Conservation (phyloP, 1,284 basidiomycete genomes). For the Marasmius oreades region DNA sequence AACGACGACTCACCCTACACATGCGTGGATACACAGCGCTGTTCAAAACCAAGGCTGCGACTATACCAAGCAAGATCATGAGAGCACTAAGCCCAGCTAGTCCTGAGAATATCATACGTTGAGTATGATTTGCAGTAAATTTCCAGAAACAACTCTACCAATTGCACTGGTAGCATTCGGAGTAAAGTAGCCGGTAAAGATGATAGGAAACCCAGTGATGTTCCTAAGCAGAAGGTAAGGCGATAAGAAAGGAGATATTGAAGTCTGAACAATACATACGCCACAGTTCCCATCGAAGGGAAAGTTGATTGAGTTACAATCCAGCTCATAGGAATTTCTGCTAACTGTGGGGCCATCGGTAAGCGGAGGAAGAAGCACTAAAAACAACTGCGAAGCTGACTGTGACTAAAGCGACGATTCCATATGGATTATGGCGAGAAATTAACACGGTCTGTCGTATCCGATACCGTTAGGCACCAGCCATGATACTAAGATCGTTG, state of each 20-base stretch:
- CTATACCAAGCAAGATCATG: slow-evolving; percentile 43
- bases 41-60: slow-evolving; percentile 44
- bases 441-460: slow-evolving; percentile 36
- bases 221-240: slow-evolving; percentile 26
- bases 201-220: slow-evolving; percentile 43
- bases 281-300: slow-evolving; percentile 42
- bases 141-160: slow-evolving; percentile 22
- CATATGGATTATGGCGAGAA: slow-evolving; percentile 41
- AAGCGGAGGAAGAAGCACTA: neutral
- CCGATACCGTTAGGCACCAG: slow-evolving; percentile 2
- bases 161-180: slow-evolving; percentile 26
- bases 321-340: slow-evolving; percentile 46
- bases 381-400: slow-evolving; percentile 24
- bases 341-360: slow-evolving; percentile 24
- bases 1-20: slow-evolving; percentile 33
- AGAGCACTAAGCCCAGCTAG: slow-evolving; percentile 37
- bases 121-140: neutral
- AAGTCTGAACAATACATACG: slow-evolving; percentile 29
- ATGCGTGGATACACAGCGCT: slow-evolving; percentile 46
- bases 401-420: slow-evolving; percentile 38
- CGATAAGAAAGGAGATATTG: neutral
- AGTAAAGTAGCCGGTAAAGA: slow-evolving; percentile 37
- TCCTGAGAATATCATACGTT: slow-evolving; percentile 24
- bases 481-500: neutral
- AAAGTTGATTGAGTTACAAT: slow-evolving; percentile 38